Conservation (phyloP, 805 yeast species). For the Schizosaccharomyces lindneri region DNA sequence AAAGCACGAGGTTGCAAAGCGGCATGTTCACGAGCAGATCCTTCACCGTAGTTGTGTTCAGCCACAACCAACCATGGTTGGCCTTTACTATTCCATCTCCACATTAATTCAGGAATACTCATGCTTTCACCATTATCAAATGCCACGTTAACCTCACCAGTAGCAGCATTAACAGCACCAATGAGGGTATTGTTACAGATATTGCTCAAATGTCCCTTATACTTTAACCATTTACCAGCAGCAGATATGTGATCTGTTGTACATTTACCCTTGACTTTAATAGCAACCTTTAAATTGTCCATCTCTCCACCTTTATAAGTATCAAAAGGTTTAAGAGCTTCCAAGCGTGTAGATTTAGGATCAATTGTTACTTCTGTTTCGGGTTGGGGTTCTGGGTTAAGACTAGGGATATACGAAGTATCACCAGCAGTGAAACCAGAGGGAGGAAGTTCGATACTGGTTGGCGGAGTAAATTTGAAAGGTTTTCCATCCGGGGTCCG, state of each 20-base stretch:
- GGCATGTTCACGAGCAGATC: constrained; percentile 98
- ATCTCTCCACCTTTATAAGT: constrained; percentile 96
- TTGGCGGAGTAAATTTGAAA: constrained; percentile 69
- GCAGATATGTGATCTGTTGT: constrained; percentile 97
- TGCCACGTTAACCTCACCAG: constrained; percentile 77
- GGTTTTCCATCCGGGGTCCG: constrained; percentile 72
- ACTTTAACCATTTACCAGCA: constrained; percentile 99
- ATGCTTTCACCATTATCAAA: constrained; percentile 57
- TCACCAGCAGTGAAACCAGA: constrained; percentile 81
- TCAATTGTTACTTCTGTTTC: constrained; percentile 48
- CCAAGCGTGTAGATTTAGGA: constrained; percentile 90
- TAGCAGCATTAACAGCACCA: constrained; percentile 95
- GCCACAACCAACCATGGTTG: constrained; percentile 93
- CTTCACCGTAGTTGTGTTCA: constrained; percentile 98
- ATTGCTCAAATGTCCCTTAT: constrained; percentile 98
- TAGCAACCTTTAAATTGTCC: constrained; percentile 65
- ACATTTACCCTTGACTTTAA: constrained; percentile 91
- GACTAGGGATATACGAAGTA: constrained; percentile 78
- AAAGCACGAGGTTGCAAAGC: constrained; percentile 98
- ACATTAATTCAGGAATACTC: constrained; percentile 89
- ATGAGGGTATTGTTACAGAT: constrained; percentile 97
- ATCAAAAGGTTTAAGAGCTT: constrained; percentile 75
- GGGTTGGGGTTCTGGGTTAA: constrained; percentile 59
- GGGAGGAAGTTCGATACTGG: constrained; percentile 73
- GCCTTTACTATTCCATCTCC: constrained; percentile 80